Base-by-base conservation (phyloP, 2,329 filamentous ascomycete species). In the Beauveria varroae region DNA sequence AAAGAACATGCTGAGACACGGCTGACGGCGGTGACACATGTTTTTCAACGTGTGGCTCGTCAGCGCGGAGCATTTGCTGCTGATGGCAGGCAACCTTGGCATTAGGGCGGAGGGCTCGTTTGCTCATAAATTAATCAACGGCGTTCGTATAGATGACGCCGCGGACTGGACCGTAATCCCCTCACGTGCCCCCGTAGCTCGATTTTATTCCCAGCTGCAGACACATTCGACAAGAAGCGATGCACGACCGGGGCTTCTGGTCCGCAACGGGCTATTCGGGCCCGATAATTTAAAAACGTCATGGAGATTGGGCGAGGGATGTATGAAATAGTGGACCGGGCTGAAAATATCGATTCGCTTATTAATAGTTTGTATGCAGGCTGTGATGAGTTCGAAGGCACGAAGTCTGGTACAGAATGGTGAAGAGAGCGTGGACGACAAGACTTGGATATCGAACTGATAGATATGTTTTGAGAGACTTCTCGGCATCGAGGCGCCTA, bases 241-340 rank as follows among this genome's bases (percentile, higher is more conserved):
- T 5, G 22, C 7, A 24, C 26, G 34, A 26, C 57, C 56, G 57
- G 57, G 57, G 57, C 57, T 28, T 52, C 47, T 51, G 57, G 57
- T 59, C 57, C 37, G 57, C 37, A 51, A 34, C 49, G 34, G 47
- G 26, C n/a, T 52, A 10, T 51, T 34, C 47, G 37, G 47, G 16
- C 44, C 57, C 56, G 46, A 50, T 22, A 20, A 57, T 37, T 47
- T 22, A 40, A 12, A 40, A 24, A 7, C 7, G 50, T 53, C 50
- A n/a, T n/a, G 30, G 18, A 16, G 12, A 22, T 20, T 22, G 50
- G 30, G 18, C 30, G 30, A 16, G 16, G 20, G 41, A 46, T 46
- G 54, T 28, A 57, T 57, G 9, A 30, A 46, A 47, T 12, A 47
- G 54, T 26, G 54, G 40, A 22, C 9, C 53, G 20, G n/a, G 22